A percentile compares a stretch with the other conserved stretches of the same genome.
phyloP scores from a whole-genome alignment of 1,139 yeast genomes.

The Cylindricascospora bacillispora region DNA sequence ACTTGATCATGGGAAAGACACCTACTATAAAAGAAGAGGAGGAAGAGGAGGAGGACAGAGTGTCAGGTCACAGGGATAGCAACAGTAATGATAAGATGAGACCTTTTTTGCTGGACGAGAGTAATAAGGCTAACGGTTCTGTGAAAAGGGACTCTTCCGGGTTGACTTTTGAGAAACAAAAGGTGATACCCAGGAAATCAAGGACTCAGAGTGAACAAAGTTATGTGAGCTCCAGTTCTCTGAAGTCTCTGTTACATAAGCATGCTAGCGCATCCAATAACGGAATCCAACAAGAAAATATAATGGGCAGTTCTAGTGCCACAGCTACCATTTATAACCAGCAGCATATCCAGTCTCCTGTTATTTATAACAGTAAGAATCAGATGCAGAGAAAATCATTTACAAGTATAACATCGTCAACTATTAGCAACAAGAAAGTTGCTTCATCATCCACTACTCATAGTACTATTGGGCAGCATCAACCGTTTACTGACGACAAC shows the following conservation, averaged over 20 bases:
- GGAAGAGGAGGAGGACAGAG: constrained; percentile 2
- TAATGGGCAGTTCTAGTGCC: too few species aligned
- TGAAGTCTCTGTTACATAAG: constrained; percentile 29
- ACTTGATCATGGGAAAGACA: too few species aligned
- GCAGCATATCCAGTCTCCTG: too few species aligned
- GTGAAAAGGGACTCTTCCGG: constrained; percentile 6
- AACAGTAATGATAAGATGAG: background rate
- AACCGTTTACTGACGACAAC: constrained; percentile 2
- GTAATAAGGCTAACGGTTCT: constrained; percentile 8
- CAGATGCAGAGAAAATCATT: too few species aligned
- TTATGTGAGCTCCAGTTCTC: constrained; percentile 49
- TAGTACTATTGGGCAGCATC: constrained; percentile 2
- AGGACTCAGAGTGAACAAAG: constrained; percentile 53
- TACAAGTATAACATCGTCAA: too few species aligned
- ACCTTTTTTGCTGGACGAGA: background rate
- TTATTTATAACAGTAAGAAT: too few species aligned
- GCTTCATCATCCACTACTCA: too few species aligned
- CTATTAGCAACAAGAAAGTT: too few species aligned
- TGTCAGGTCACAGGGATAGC: background rate
- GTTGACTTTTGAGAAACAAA: constrained; percentile 36
- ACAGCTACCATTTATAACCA: too few species aligned
- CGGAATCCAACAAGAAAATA: too few species aligned
- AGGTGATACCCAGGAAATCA: constrained; percentile 37
- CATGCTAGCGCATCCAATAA: too few species aligned
- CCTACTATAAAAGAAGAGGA: background rate